Evolutionary conservation across 2,329 filamentous ascomycete species (phyloP).

Genomic region (Plectosphaerella cucumerina): DNA sequence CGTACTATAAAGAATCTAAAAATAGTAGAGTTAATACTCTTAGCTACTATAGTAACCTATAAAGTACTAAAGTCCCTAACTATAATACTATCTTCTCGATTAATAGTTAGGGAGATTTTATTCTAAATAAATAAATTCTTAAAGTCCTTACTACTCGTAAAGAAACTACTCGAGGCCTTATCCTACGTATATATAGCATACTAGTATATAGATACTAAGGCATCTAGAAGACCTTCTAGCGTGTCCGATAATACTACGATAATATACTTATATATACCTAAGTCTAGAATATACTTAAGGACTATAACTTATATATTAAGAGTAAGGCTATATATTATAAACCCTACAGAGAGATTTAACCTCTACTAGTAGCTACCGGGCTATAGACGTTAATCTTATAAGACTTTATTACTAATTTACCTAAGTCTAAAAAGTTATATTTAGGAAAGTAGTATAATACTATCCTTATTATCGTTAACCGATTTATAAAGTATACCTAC

Average conservation of each 20-base stretch:
- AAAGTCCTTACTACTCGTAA: not conserved
- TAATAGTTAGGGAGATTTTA: not conserved
- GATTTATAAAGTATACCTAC: too few species aligned
- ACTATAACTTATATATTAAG: not conserved
- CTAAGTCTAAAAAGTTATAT: too few species aligned
- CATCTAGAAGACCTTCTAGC: not conserved
- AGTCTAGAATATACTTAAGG: not conserved
- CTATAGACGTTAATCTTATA: too few species aligned
- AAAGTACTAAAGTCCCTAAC: too few species aligned
- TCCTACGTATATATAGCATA: not conserved
- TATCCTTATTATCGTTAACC: too few species aligned
- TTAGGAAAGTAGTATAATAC: too few species aligned
- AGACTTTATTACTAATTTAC: too few species aligned
- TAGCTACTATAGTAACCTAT: not conserved
- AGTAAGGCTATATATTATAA: not conserved
- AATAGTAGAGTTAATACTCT: not conserved
- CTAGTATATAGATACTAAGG: not conserved
- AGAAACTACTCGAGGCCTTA: not conserved
- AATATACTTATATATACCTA: not conserved
- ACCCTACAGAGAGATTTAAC: not conserved
- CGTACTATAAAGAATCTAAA: not conserved
- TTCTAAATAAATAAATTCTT: not conserved
- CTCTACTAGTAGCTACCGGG: not conserved
- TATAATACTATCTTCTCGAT: not conserved
- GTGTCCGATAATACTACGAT: not conserved